Conservation (phyloP, 805 yeast species). For the Kodamaea hsintzibuensis region DNA sequence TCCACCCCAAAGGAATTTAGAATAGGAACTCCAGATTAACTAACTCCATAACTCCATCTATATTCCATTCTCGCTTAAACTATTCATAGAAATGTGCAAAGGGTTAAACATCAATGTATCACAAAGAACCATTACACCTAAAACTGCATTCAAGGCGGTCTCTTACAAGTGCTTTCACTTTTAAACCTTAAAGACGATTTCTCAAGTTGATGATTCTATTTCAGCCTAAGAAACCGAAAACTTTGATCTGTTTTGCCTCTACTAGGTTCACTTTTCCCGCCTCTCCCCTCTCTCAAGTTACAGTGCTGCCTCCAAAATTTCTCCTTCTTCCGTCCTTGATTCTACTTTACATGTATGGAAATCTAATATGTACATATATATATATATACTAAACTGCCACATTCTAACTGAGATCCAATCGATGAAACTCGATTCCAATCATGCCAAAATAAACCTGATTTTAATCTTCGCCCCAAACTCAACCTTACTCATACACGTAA, state of each 20-base stretch:
- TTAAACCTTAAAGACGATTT: background rate
- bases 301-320: too few relatives aligned
- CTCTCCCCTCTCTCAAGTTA: background rate
- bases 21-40: background rate
- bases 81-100: background rate
- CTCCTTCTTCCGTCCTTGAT: too few relatives aligned
- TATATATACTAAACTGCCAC: too few relatives aligned
- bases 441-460: too few relatives aligned
- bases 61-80: background rate
- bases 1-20: background rate
- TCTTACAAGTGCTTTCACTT: background rate
- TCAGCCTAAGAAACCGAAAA: background rate
- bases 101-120: background rate
- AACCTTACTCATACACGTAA: too few relatives aligned
- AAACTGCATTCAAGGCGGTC: background rate
- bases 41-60: background rate
- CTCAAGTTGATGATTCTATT: background rate
- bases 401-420: too few relatives aligned
- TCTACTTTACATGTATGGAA: too few relatives aligned
- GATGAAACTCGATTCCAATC: too few relatives aligned
- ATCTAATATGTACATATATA: too few relatives aligned
- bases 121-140: background rate
- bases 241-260: background rate
- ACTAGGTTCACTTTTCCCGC: background rate
- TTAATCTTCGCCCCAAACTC: too few relatives aligned